Conservation (phyloP, 768 basidiomycete genomes). For the Pisolithus orientalis region DNA sequence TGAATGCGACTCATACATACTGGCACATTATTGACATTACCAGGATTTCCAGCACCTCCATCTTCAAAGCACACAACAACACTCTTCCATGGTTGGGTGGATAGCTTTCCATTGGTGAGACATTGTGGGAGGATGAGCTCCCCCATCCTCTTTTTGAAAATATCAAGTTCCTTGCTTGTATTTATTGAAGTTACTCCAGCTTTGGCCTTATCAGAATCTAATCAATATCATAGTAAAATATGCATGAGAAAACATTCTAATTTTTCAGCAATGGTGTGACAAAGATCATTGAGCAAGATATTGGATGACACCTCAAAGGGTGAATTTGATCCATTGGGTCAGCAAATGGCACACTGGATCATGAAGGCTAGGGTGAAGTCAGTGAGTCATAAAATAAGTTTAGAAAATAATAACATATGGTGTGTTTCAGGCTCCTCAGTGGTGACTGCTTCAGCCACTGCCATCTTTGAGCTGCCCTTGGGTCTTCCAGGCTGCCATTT, state of each 20-base stretch:
- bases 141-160: neutral
- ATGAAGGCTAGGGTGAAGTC: too few relatives aligned
- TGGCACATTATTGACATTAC: neutral
- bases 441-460: too few relatives aligned
- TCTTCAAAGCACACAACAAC: neutral
- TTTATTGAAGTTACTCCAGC: constrained; percentile 1
- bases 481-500: too few relatives aligned
- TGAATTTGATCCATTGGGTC: too few relatives aligned
- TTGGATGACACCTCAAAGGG: too few relatives aligned
- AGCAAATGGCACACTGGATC: too few relatives aligned
- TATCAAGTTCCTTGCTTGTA: neutral
- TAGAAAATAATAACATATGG: too few relatives aligned
- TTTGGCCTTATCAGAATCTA: too few relatives aligned
- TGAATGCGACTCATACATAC: neutral
- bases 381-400: too few relatives aligned
- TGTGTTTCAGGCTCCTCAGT: too few relatives aligned
- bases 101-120: neutral
- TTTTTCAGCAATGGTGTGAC: neutral
- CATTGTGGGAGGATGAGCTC: neutral
- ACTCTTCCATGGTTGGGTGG: neutral
- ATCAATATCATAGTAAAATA: too few relatives aligned
- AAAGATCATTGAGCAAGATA: constrained; percentile 1
- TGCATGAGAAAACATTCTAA: neutral
- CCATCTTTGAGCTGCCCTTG: too few relatives aligned
- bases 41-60: neutral